Conservation (phyloP, 2,329 filamentous ascomycete species). For the Trichoderma aggressivum region DNA sequence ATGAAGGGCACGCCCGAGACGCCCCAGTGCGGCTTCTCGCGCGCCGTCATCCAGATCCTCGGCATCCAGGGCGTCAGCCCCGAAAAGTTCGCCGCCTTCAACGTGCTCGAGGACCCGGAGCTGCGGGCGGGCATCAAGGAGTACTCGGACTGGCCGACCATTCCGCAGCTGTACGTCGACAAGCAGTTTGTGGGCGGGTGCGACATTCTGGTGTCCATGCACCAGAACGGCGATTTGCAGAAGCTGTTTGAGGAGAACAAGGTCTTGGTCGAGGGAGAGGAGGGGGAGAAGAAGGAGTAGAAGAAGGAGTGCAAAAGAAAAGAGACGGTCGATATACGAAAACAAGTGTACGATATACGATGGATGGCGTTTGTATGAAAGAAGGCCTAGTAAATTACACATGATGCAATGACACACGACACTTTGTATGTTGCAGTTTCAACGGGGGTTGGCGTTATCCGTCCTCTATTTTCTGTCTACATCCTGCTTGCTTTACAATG, state of each 20-base stretch:
- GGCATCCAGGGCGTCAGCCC: constrained; percentile 94
- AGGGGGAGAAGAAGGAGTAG: constrained; percentile 41
- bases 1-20: constrained; percentile 99
- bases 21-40: constrained; percentile 94
- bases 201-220: constrained; percentile 95
- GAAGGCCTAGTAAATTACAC: neutral
- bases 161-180: constrained; percentile 91
- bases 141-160: constrained; percentile 98
- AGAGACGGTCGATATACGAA: neutral
- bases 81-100: constrained; percentile 94
- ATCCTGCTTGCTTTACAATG: constrained; percentile 31
- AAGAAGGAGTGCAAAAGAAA: neutral
- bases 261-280: constrained; percentile 63
- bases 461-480: neutral
- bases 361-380: neutral
- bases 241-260: constrained; percentile 90
- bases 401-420: neutral
- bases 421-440: neutral
- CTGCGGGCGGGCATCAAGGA: constrained; percentile 93
- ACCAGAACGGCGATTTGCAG: constrained; percentile 89
- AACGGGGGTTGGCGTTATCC: neutral
- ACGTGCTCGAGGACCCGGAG: constrained; percentile 89
- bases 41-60: constrained; percentile 90
- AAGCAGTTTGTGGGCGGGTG: constrained; percentile 98
- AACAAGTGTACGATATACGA: constrained; percentile 15